Evolutionary conservation across 371 early-diverging fungal species (phyloP), one percentile per base, ranked within the genome.

Genomic region (Mucor lusitanicus): DNA sequence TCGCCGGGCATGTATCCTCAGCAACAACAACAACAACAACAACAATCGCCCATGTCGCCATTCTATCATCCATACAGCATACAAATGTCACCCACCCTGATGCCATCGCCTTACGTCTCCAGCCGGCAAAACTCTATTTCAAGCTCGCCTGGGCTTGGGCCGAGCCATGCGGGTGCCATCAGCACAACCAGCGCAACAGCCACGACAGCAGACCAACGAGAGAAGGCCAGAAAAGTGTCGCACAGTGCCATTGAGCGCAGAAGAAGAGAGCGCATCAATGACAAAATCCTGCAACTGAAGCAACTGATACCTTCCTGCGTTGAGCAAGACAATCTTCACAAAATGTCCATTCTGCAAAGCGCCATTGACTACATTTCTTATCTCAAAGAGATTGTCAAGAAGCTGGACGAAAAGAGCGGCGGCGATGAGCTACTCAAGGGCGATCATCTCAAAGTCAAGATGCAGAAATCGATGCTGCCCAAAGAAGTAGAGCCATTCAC

Each of bases 201-300:
- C 6, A 68, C 65, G 4, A 73, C 82, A 11, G 82, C 80, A 21
- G 81, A 83, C 59, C 73, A 79, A 59, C 71, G 85, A 13, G 89
- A 87, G 56, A 71, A 84, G 58, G 83, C 85, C 37, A 83, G 91
- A 63, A 91, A 90, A 59, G 83, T 88, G 12, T 90, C 92, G 0
- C 93, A 93, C 63, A 89, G 90, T n/a, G 91, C 92, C 11, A 91
- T 93, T 44, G 93, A 93, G 66, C 77, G 91, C 21, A 81, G 91
- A 11, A 85, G 93, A 48, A 87, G 93, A 23, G 92, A 93, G 58
- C 85, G 89, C 15, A 91, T 91, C 75, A 91, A 93, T 68, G 91
- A 91, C 69, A 83, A 83, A 65, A 83, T 83, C n/a, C 17, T 73
- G 17, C 83, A 80, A 44, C 48, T 83, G 9, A 78, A 81, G 37